Percentiles rank a stretch among this genome's conserved stretches.
phyloP scores from a whole-genome alignment of 169 alveolate species.

The Perkinsus chesapeaki region DNA sequence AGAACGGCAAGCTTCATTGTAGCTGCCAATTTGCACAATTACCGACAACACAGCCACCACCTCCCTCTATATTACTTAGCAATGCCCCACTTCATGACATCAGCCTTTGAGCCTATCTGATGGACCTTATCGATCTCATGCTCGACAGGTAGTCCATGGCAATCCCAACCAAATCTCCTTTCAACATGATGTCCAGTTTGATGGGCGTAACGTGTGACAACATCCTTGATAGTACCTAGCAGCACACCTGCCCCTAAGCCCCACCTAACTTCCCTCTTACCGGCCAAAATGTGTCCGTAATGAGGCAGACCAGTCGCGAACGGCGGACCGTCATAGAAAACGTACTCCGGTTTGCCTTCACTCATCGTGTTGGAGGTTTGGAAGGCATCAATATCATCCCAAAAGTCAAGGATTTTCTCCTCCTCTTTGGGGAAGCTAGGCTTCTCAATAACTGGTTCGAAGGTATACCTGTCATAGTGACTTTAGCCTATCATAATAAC shows the following conservation, averaged over 20 bases:
- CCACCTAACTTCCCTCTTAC: slow-evolving; percentile 82
- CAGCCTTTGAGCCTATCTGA: slow-evolving; percentile 40
- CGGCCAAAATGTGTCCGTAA: slow-evolving; percentile 99
- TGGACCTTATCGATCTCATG: slow-evolving; percentile 88
- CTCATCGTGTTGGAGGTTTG: slow-evolving; percentile 41
- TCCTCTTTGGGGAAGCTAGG: slow-evolving; percentile 78
- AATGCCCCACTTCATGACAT: background rate
- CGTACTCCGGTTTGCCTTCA: slow-evolving; percentile 74
- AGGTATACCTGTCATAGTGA: background rate
- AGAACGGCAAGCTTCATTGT: slow-evolving; percentile 77
- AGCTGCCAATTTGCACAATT: slow-evolving; percentile 30
- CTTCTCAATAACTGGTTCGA: slow-evolving; percentile 56
- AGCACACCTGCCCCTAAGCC: background rate
- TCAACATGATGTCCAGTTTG: slow-evolving; percentile 91
- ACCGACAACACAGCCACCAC: slow-evolving; percentile 19
- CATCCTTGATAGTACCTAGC: slow-evolving; percentile 70
- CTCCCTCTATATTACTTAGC: background rate
- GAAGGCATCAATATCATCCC: slow-evolving; percentile 73
- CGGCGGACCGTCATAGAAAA: slow-evolving; percentile 99
- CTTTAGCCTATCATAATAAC: background rate
- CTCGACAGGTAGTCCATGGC: slow-evolving; percentile 99
- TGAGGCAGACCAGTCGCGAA: slow-evolving; percentile 99
- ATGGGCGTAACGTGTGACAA: slow-evolving; percentile 94
- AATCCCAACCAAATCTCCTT: slow-evolving; percentile 99
- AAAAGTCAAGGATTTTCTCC: slow-evolving; percentile 63